Base-by-base conservation (phyloP, 805 yeast species). In the Diddensiella transvaalensis region DNA sequence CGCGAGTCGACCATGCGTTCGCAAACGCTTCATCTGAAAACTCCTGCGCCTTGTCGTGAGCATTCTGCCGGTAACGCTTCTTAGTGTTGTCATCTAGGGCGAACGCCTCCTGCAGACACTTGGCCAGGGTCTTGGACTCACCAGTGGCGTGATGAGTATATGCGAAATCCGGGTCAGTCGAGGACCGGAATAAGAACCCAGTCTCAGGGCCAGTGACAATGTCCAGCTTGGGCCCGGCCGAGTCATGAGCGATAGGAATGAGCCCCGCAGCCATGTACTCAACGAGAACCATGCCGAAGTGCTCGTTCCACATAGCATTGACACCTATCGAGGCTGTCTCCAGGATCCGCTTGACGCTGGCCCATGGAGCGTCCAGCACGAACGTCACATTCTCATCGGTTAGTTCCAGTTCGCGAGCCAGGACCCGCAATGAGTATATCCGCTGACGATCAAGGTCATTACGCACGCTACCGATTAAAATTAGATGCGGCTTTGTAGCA, bases 221-320 rank as follows among this genome's bases (percentile, higher is more conserved):
- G 65, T 93, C 99, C 48, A 82, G 70, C 37, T 78, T 73, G 6
- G 99, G 99, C 1, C 99, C 99, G 0, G 96, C 99, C 46, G 95
- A 85, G 3, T 95, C 95, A 67, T 95, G 98, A 2, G 82, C 93
- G 2, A 93, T 69, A 1, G 99, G 97, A 15, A 93, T 79, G 22
- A 85, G 75, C 0, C 97, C 98, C 47, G 85, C 77, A 1, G 91
- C 83, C 69, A 86, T 73, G 63, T 89, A 87, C 66, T 93, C 99
- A 4, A 93, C 99, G 3, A 93, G 91, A 1, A 96, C 91, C 60
- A 93, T 93, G 17, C 99, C 99, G 65, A 93, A 93, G 70, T 93
- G 99, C 70, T 93, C 99, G 67, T 93, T 93, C 99, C 99, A 93
- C 99, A 93, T 93, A 24, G 96, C 89, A 60, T 93, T 91, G 35